Conservation (phyloP, 306 rosid species). For the Quercus engelmannii region DNA sequence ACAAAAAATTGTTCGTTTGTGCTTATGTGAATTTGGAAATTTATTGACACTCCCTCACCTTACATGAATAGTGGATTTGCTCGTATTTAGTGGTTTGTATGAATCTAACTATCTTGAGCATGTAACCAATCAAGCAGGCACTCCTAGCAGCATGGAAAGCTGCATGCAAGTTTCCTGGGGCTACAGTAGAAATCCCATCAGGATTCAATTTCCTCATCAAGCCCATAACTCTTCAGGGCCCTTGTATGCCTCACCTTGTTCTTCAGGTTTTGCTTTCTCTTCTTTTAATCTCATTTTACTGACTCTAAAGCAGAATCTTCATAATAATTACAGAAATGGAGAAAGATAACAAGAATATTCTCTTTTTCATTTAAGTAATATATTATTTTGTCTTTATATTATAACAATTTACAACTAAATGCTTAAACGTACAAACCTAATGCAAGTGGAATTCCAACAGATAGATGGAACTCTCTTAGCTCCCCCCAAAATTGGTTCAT, state of each 20-base stretch:
- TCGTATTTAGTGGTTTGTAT: too few relatives aligned
- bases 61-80: too few relatives aligned
- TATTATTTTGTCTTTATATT: conserved; percentile 1
- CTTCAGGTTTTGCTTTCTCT: conserved; percentile 64
- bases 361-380: not conserved
- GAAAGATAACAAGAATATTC: not conserved
- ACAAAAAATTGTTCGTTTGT: not conserved
- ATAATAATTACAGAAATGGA: not conserved
- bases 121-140: conserved; percentile 48
- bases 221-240: conserved; percentile 77
- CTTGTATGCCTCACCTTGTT: conserved; percentile 71
- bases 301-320: not conserved
- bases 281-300: not conserved
- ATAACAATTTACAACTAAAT: not conserved
- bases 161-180: conserved; percentile 69
- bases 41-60: too few relatives aligned
- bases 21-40: too few relatives aligned
- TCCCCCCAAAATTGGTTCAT: conserved; percentile 62
- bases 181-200: conserved; percentile 65
- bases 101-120: not conserved
- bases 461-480: conserved; percentile 82
- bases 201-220: conserved; percentile 53
- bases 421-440: not conserved
- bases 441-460: conserved; percentile 40
- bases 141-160: conserved; percentile 73